Percentiles rank a stretch among this genome's conserved stretches.
Evolutionary conservation across 768 basidiomycete genomes (phyloP).

Genomic region (Auriculariales sp.): DNA sequence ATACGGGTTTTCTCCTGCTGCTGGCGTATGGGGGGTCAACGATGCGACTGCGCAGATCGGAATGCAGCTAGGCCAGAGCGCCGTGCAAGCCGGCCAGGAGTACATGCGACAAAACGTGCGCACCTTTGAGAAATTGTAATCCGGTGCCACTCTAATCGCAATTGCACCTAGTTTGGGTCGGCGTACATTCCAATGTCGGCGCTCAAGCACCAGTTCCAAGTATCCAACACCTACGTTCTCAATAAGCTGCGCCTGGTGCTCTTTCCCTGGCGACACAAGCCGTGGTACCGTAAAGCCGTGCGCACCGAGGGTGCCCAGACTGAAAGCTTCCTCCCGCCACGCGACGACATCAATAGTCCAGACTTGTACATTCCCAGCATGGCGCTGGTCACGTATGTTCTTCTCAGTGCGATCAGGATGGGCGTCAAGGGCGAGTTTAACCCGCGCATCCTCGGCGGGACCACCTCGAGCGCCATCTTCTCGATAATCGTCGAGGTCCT

Average conservation of each 20-base stretch:
- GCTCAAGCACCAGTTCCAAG: slow-evolving; percentile 88
- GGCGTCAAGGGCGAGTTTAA: slow-evolving; percentile 76
- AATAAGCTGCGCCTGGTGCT: slow-evolving; percentile 73
- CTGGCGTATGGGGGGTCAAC: slow-evolving; percentile 74
- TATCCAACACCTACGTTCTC: slow-evolving; percentile 91
- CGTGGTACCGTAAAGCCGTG: slow-evolving; percentile 61
- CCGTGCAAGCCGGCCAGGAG: slow-evolving; percentile 86
- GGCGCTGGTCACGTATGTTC: slow-evolving; percentile 92
- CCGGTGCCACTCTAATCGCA: slow-evolving; percentile 1
- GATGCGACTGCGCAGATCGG: slow-evolving; percentile 91
- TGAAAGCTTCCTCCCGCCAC: slow-evolving; percentile 70
- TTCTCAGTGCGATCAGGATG: slow-evolving; percentile 72
- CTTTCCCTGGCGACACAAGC: slow-evolving; percentile 91
- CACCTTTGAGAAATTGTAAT: slow-evolving; percentile 7
- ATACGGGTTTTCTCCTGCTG: slow-evolving; percentile 18
- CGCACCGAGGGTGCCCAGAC: slow-evolving; percentile 51
- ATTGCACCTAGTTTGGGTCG: slow-evolving; percentile 53
- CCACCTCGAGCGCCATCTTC: slow-evolving; percentile 68
- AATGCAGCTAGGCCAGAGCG: slow-evolving; percentile 86
- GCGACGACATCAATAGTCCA: slow-evolving; percentile 91
- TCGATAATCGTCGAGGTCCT: slow-evolving; percentile 82
- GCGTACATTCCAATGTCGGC: slow-evolving; percentile 52
- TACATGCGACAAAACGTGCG: slow-evolving; percentile 90
- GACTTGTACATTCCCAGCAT: slow-evolving; percentile 98
- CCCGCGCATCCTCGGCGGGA: slow-evolving; percentile 78